Base-by-base conservation (phyloP, 345 rosid genomes). In the Heritiera fomes region DNA sequence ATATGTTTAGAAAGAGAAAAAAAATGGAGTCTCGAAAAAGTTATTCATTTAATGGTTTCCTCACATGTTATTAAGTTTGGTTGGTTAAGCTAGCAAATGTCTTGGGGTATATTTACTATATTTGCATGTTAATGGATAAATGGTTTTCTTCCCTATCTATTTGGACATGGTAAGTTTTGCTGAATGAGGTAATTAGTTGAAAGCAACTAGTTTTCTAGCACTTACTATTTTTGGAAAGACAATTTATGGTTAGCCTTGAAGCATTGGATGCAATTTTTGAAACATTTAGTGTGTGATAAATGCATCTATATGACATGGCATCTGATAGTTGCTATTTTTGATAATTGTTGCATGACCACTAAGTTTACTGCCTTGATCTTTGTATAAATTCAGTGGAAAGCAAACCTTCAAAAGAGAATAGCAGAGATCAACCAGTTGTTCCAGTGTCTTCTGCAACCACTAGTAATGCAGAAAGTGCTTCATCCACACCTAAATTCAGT, bases 401-500 rank as follows among this genome's bases (percentile, higher is more conserved):
- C 78, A 88, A 86, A 77, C 46, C 73, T 20, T 68, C 86, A 45
- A 83, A 75, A 45, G 89, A 82, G 72, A 85, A 84, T 66, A 68
- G 43, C 43, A 82, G 82, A 75, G 88, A 84, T 69, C 84, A 82
- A 50, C 87, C 88, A 10, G 79, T 82, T 79, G 89, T 83, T 71
- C 87, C 86, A 1, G 86, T 84, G 50, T 85, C 85, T 17, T 81
- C 88, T 46, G 82, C 90, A 52, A 85, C 86, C 5, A 79, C 80
- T 32, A 88, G 89, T 77, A 79, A 78, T 81, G 89, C 82, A 13
- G 92, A 85, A 80, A 90, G 89, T 56, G 82, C 86, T 73, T 80
- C 93, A 4, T 83, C 92, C 20, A 92, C 91, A 3, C 93, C 95
- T 8, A 81, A 79, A 52, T 86, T 88, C 50, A 89, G 92, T 47